Conservation (phyloP, 441 rosid genomes). For the Lepidium campestre region DNA sequence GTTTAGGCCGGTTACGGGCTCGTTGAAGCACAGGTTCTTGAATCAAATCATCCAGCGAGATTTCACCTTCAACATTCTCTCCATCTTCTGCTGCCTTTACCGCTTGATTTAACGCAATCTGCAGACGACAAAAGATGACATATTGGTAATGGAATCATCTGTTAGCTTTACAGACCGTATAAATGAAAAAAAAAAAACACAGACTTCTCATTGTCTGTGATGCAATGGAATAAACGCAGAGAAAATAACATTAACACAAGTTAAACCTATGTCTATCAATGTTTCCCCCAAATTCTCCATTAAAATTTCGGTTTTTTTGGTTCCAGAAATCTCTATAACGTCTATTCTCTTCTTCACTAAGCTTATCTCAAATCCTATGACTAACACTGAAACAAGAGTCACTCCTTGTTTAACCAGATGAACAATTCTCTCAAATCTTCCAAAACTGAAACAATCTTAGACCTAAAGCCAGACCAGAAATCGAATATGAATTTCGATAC, state of each 20-base stretch:
- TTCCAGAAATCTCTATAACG: background rate
- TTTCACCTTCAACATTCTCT: conserved; percentile 27
- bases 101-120: conserved; percentile 67
- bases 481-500: background rate
- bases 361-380: background rate
- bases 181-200: background rate
- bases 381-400: background rate
- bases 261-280: background rate
- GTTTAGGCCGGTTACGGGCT: conserved; percentile 66
- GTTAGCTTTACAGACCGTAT: background rate
- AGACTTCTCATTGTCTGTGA: background rate
- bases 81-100: conserved; percentile 46
- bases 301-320: background rate
- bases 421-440: too few species aligned
- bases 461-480: background rate
- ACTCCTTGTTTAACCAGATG: too few species aligned
- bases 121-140: background rate
- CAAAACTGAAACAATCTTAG: too few species aligned
- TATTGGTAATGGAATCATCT: background rate
- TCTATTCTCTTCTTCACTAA: background rate
- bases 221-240: background rate
- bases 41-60: conserved; percentile 37
- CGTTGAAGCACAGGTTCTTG: conserved; percentile 50
- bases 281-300: background rate
- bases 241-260: background rate